phyloP scores from a whole-genome alignment of 2,329 filamentous ascomycete species.

The Emmonsiellopsis sp. region DNA sequence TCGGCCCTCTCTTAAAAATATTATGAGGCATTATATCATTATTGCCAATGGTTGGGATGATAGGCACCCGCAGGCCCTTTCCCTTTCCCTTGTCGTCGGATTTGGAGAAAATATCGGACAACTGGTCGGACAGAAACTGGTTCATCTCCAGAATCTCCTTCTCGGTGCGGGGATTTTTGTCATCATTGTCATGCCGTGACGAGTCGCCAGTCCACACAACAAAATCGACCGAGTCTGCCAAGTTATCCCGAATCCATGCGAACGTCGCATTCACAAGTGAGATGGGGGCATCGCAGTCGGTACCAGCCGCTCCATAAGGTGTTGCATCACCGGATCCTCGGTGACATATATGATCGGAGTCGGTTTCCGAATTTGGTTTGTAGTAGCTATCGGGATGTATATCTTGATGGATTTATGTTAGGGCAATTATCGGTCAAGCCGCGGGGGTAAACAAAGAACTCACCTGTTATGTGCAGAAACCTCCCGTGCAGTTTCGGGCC shows the following conservation, averaged over 20 bases:
- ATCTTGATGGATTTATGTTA: slow-evolving; percentile 46
- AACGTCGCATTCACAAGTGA: slow-evolving; percentile 80
- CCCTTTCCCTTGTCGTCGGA: slow-evolving; percentile 21
- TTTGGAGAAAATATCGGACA: slow-evolving; percentile 57
- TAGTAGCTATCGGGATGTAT: slow-evolving; percentile 88
- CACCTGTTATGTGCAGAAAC: slow-evolving; percentile 85
- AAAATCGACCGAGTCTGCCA: slow-evolving; percentile 76
- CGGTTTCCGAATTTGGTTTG: slow-evolving; percentile 64
- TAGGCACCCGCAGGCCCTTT: slow-evolving; percentile 61
- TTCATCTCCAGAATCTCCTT: slow-evolving; percentile 73
- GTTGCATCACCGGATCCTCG: slow-evolving; percentile 67
- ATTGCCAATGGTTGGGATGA: slow-evolving; percentile 88
- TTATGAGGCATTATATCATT: slow-evolving; percentile 98
- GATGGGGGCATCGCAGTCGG: slow-evolving; percentile 78
- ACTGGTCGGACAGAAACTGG: slow-evolving; percentile 62
- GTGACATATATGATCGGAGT: slow-evolving; percentile 65
- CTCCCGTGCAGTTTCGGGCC: slow-evolving; percentile 49
- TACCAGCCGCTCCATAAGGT: slow-evolving; percentile 72
- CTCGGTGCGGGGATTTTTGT: slow-evolving; percentile 63
- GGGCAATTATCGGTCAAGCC: slow-evolving; percentile 9
- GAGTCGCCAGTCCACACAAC: slow-evolving; percentile 90
- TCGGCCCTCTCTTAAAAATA: slow-evolving; percentile 76
- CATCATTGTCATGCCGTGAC: slow-evolving; percentile 81
- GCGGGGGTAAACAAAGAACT: slow-evolving; percentile 11
- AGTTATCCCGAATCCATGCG: slow-evolving; percentile 70